Evolutionary conservation across 306 rosid species (phyloP), one percentile per base, ranked within the genome.

Genomic region (barrel medic (Medicago truncatula)): DNA sequence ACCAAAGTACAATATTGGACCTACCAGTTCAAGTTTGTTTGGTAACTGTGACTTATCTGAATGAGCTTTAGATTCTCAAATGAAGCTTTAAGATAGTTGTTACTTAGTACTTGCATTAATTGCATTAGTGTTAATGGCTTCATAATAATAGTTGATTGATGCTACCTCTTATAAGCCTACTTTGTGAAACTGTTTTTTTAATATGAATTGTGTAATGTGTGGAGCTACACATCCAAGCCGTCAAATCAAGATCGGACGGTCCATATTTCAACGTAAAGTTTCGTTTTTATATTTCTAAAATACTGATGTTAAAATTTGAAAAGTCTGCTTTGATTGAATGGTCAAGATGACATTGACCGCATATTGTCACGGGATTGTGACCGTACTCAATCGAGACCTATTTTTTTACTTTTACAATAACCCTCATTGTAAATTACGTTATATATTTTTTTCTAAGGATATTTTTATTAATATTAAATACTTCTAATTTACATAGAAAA

Each of bases 21-120:
- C 53, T 38, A 75, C 84, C 81, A 67, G 34, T 46, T 54, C 14
- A 56, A 68, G 76, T 40, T 10, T 25, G 50, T 46, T 36, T 34
- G n/a, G 47, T 31, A 57, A 57, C 10, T 3, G 10, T 72, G 41
- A 46, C 49, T 20, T 46, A 52, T 40, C 39, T 43, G 39, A 23
- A 17, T 41, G 9, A 70, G 64, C 28, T 56, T 64, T 6, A 43
- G 31, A 40, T 23, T 41, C 5, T 21, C n/a, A 10, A 43, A 39
- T 17, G 31, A 28, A 6, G 9, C 16, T 20, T 20, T 52, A 61
- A 4, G 39, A 38, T 5, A 5, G 8, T 9, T 12, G 52, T 28
- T 38, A n/a, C 54, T 28, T 63, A 36, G 59, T 40, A 70, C 36
- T 78, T 70, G 52, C 72, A 75, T 74, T 57, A 53, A 63, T 74